phyloP scores from a whole-genome alignment of 2,329 filamentous ascomycete species.

The Curvularia lunata region DNA sequence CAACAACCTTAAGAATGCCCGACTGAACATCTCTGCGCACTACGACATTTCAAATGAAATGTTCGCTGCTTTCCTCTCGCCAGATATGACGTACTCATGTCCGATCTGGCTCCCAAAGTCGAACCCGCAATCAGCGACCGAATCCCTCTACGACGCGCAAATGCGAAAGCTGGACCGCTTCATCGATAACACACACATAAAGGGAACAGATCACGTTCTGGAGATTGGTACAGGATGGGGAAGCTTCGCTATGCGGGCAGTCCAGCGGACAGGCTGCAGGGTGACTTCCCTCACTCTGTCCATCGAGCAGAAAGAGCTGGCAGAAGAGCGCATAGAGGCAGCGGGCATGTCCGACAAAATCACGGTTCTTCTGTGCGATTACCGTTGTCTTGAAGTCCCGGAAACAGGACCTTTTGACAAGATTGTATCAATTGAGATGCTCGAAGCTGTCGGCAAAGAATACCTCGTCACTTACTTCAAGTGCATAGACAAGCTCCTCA shows the following conservation, averaged over 20 bases:
- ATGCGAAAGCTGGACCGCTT: conserved; percentile 70
- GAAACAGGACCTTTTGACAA: conserved; percentile 66
- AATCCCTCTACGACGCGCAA: conserved; percentile 70
- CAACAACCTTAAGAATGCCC: conserved; percentile 59
- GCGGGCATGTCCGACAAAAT: conserved; percentile 68
- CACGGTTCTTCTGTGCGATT: conserved; percentile 71
- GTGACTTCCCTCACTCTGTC: conserved; percentile 74
- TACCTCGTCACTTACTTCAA: conserved; percentile 72
- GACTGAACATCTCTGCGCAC: conserved; percentile 71
- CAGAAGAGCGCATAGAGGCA: conserved; percentile 67
- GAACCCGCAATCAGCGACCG: conserved; percentile 53
- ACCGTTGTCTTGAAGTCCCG: conserved; percentile 65
- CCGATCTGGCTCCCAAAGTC: conserved; percentile 66
- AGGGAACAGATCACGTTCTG: conserved; percentile 69
- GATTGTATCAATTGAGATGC: conserved; percentile 77
- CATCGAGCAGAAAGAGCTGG: conserved; percentile 71
- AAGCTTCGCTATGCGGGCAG: conserved; percentile 73
- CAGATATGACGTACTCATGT: conserved; percentile 80
- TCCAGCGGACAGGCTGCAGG: conserved; percentile 68
- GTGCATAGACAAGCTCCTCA: conserved; percentile 68
- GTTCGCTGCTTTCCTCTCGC: conserved; percentile 74
- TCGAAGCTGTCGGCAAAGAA: conserved; percentile 74
- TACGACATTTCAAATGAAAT: conserved; percentile 80
- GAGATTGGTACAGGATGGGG: conserved; percentile 82
- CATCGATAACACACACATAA: conserved; percentile 69